Percentiles rank a stretch among this genome's conserved stretches.
phyloP scores from a whole-genome alignment of 768 basidiomycete species.

The Serendipita indica region DNA sequence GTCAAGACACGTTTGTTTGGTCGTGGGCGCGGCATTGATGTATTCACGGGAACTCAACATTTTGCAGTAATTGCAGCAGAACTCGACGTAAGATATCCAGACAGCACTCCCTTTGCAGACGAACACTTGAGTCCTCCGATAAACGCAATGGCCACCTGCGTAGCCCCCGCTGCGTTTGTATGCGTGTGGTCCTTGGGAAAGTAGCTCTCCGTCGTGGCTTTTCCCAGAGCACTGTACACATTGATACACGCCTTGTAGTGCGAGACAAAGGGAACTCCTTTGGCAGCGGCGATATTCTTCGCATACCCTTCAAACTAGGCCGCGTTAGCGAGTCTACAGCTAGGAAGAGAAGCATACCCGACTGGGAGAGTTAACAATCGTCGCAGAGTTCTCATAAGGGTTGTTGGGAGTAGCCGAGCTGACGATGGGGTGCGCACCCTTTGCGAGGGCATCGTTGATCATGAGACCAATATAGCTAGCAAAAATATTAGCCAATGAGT shows the following conservation, averaged over 20 bases:
- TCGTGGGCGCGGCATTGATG: too few relatives aligned
- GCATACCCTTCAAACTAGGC: constrained; percentile 29
- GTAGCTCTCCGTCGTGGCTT: constrained; percentile 26
- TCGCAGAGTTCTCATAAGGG: constrained; percentile 22
- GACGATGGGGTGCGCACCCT: constrained; percentile 34
- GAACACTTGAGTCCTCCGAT: constrained; percentile 25
- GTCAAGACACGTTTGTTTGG: too few relatives aligned
- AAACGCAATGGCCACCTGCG: constrained; percentile 34
- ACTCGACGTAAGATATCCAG: background rate
- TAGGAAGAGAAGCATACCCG: constrained; percentile 19
- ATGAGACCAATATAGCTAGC: background rate
- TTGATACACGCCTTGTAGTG: constrained; percentile 34
- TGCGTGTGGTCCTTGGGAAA: constrained; percentile 37
- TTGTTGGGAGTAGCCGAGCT: constrained; percentile 36
- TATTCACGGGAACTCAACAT: too few relatives aligned
- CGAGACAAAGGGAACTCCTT: constrained; percentile 29
- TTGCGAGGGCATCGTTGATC: constrained; percentile 31
- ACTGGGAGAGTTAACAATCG: constrained; percentile 24
- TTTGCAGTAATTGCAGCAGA: background rate
- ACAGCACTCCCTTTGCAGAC: background rate
- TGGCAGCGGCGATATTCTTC: constrained; percentile 25
- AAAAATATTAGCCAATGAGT: background rate
- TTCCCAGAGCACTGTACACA: constrained; percentile 28
- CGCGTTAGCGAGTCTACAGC: background rate
- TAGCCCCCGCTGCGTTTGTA: constrained; percentile 31